Base-by-base conservation (phyloP, 1,284 basidiomycete genomes). In the Apiotrichum sp. region DNA sequence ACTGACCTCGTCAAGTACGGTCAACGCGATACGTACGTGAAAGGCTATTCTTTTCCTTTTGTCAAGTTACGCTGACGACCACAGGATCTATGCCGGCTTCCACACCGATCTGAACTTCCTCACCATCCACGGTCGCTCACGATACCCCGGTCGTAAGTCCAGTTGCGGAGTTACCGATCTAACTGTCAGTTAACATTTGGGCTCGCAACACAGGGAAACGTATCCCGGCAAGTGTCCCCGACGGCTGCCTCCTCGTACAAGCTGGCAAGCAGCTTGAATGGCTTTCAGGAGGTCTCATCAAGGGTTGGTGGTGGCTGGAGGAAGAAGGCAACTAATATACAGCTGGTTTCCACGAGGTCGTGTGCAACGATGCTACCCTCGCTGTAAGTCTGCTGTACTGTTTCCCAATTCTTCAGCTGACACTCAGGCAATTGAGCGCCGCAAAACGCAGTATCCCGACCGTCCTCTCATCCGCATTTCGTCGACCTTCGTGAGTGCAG, bases 261-360 rank as follows among this genome's bases (percentile, higher is more conserved):
- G 90, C 91, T 2, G 92, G 90, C 45, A 93, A 91, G 73, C 91
- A 95, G 70, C 81, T 95, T 7, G 91, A 95, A 71, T 89, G 93
- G 76, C 77, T 93, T 52, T 88, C 84, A 16, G 90, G 88, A 6
- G 91, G 91, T 0, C 76, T 93, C 16, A 84, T 96, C 69, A 88
- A 88, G 67, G 91, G 73, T 74, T 45, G 22, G 60, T 41, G n/a
- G 8, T 48, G 7, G n/a, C 1, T 14, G 2, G 14, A 14, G 11
- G 11, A n/a, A 4, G 32, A 2, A 11, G 46, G 40, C 22, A 2
- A 1, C 70, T 36, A 61, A 67, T n/a, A 4, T 9, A 4, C 55
- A 76, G 76, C 90, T n/a, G 90, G 91, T 3, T 93, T 83, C 72
- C 91, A 95, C 64, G 90, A 93, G 67, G 92, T 96, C 2, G 87